Conservation (phyloP, 257 asterid species). For the Eucommia ulmoides region DNA sequence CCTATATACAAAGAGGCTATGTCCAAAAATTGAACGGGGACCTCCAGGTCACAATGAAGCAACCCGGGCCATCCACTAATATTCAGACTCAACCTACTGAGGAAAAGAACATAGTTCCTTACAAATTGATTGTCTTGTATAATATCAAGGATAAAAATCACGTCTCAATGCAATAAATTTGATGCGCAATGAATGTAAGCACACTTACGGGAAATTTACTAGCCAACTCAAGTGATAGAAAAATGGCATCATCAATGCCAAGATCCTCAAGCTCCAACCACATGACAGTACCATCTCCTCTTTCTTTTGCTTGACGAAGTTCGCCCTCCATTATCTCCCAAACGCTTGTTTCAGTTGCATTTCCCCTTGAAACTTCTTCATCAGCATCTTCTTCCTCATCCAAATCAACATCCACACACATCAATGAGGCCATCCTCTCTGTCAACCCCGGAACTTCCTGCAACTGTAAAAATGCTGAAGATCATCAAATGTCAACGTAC, state of each 20-base stretch:
- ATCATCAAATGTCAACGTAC: constrained; percentile 1
- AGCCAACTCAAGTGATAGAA: constrained; percentile 67
- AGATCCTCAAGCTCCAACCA: constrained; percentile 98
- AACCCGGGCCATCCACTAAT: too few species aligned
- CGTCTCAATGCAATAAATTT: too few species aligned
- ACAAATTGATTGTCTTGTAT: too few species aligned
- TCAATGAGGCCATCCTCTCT: constrained; percentile 83
- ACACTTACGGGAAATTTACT: constrained; percentile 79
- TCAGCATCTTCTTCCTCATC: constrained; percentile 29
- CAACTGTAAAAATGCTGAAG: constrained; percentile 40
- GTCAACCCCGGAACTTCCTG: constrained; percentile 82
- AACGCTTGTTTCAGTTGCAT: constrained; percentile 27
- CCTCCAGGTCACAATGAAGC: too few species aligned
- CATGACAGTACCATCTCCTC: constrained; percentile 33
- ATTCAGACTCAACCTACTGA: too few species aligned
- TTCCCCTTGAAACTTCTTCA: constrained; percentile 5
- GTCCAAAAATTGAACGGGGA: too few species aligned
- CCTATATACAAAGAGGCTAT: too few species aligned
- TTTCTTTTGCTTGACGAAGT: constrained; percentile 35
- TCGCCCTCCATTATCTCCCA: constrained; percentile 56
- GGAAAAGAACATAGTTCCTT: too few species aligned
- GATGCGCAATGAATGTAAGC: too few species aligned
- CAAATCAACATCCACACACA: constrained; percentile 79
- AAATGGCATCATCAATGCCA: constrained; percentile 55
- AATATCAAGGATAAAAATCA: too few species aligned